Percentiles rank a stretch among this genome's conserved stretches.
Evolutionary conservation across 2,329 filamentous ascomycete species (phyloP).

Genomic region (Fusarium tuaranense): DNA sequence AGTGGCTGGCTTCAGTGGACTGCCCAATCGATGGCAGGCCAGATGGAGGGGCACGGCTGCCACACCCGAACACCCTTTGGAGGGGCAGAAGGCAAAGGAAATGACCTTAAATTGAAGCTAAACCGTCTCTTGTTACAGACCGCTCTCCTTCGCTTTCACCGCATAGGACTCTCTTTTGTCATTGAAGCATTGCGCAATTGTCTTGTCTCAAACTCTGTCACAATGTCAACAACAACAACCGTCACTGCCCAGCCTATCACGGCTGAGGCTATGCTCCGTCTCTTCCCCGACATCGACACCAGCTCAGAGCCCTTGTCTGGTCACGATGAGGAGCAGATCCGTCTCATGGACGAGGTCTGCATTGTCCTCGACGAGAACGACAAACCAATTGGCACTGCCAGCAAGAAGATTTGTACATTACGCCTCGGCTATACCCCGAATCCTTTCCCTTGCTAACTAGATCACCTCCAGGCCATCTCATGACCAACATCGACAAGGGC

Average conservation of each 20-base stretch:
- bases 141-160: slow-evolving; percentile 25
- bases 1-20: slow-evolving; percentile 37
- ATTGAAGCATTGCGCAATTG: not conserved
- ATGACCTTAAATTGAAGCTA: slow-evolving; percentile 42
- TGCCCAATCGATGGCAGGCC: slow-evolving; percentile 11
- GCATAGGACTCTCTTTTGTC: not conserved
- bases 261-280: slow-evolving; percentile 84
- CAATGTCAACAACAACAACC: slow-evolving; percentile 53
- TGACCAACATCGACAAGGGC: slow-evolving; percentile 98
- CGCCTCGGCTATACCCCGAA: not conserved
- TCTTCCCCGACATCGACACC: slow-evolving; percentile 87
- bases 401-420: slow-evolving; percentile 95
- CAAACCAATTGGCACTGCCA: slow-evolving; percentile 91
- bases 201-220: slow-evolving; percentile 10
- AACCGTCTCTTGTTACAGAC: slow-evolving; percentile 24
- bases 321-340: slow-evolving; percentile 97
- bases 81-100: slow-evolving; percentile 41
- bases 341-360: slow-evolving; percentile 98
- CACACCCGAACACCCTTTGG: slow-evolving; percentile 36
- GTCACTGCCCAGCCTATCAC: slow-evolving; percentile 75
- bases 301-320: slow-evolving; percentile 82
- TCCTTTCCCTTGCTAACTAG: slow-evolving; percentile 25
- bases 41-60: slow-evolving; percentile 36
- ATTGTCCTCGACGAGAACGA: slow-evolving; percentile 96
- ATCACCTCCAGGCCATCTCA: slow-evolving; percentile 80